phyloP scores from a whole-genome alignment of 2,329 filamentous ascomycete genomes.

The Albifimbria verrucaria region DNA sequence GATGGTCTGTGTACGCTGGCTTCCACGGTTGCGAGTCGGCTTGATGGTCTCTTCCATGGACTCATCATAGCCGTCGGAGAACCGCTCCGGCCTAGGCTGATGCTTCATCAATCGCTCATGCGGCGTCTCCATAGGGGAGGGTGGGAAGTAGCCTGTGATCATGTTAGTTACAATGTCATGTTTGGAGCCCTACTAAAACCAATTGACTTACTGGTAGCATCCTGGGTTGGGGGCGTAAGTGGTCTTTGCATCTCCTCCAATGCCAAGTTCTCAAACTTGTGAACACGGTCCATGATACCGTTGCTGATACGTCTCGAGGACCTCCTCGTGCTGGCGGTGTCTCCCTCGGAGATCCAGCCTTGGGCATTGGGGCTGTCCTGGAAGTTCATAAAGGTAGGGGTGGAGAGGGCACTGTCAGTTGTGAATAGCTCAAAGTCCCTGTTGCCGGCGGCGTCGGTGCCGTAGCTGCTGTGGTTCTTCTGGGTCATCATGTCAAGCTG shows the following conservation, averaged over 20 bases:
- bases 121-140: slow-evolving; percentile 66
- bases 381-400: slow-evolving; percentile 48
- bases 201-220: slow-evolving; percentile 57
- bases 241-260: slow-evolving; percentile 47
- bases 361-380: slow-evolving; percentile 42
- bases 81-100: slow-evolving; percentile 43
- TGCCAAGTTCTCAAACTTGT: slow-evolving; percentile 55
- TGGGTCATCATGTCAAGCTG: slow-evolving; percentile 43
- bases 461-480: slow-evolving; percentile 43
- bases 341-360: slow-evolving; percentile 50
- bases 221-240: slow-evolving; percentile 60
- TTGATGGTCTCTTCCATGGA: slow-evolving; percentile 66
- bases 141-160: slow-evolving; percentile 56
- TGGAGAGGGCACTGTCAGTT: slow-evolving; percentile 43
- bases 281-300: slow-evolving; percentile 57
- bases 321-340: slow-evolving; percentile 39
- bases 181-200: no score
- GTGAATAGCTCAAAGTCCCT: slow-evolving; percentile 51
- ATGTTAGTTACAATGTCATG: slow-evolving; percentile 7
- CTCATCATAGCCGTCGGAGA: slow-evolving; percentile 60
- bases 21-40: slow-evolving; percentile 42
- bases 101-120: slow-evolving; percentile 44
- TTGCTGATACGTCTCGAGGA: slow-evolving; percentile 52
- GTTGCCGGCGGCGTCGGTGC: slow-evolving; percentile 36
- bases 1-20: slow-evolving; percentile 44